These are phyloP conservation scores for Geotrichum cucujoidarum DNA, from an alignment of 1,139 yeast species.

Conservation along the genomic window DNA sequence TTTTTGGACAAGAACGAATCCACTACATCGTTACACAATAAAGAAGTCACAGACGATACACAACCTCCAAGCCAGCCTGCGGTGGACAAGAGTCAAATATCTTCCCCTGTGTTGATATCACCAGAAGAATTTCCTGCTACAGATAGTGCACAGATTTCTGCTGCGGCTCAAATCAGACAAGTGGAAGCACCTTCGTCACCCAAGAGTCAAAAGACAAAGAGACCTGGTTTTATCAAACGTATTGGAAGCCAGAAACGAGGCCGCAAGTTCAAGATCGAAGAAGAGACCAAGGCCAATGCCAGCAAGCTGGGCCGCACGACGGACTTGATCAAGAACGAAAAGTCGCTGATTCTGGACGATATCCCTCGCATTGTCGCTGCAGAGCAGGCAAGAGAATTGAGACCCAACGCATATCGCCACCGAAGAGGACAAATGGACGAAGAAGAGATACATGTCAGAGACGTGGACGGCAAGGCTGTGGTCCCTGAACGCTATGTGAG, in stretches of 20 bases:
- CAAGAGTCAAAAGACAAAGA: constrained; percentile 1
- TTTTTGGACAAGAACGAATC: constrained; percentile 27
- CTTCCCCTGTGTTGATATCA: background rate
- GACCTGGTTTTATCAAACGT: constrained; percentile 16
- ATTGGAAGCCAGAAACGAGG: constrained; percentile 17
- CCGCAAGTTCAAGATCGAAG: constrained; percentile 10
- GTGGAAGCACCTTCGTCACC: background rate
- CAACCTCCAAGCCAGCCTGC: no score
- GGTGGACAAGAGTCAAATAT: no score
- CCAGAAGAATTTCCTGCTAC: no score
- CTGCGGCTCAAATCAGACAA: no score
- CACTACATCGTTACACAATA: constrained; percentile 21
- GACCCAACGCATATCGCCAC: constrained; percentile 22
- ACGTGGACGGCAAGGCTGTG: constrained; percentile 18
- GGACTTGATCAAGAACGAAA: constrained; percentile 69
- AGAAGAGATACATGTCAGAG: constrained; percentile 22
- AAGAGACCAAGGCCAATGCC: background rate
- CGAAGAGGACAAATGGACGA: constrained; percentile 19
- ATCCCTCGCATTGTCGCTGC: constrained; percentile 96
- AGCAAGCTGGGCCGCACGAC: constrained; percentile 47
- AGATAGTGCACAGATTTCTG: no score
- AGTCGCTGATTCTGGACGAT: constrained; percentile 86
- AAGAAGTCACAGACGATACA: background rate
- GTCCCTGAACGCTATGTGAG: constrained; percentile 50
- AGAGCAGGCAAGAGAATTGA: constrained; percentile 86